Evolutionary conservation across 2,329 filamentous ascomycete genomes (phyloP).

Genomic region (Xylaria sp.): DNA sequence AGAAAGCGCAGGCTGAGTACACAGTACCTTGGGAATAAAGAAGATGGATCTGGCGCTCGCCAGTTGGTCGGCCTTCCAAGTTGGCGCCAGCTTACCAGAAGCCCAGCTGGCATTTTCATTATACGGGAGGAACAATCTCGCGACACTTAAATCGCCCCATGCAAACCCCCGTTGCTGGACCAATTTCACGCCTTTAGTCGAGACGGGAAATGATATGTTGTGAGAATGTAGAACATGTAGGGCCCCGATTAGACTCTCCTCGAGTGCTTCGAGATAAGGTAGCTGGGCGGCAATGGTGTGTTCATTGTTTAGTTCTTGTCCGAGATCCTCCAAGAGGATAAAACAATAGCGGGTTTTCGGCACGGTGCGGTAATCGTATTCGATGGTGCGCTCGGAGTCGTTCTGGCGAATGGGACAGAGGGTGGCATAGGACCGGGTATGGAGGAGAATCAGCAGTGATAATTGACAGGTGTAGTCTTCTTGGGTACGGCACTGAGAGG

Average conservation of each 20-base stretch:
- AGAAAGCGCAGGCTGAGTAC: not conserved
- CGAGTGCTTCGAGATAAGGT: not conserved
- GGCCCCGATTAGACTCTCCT: not conserved
- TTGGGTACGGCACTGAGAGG: constrained; percentile 22
- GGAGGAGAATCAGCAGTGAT: constrained; percentile 29
- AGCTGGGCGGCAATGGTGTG: not conserved
- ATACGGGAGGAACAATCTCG: not conserved
- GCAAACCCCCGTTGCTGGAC: too few relatives aligned
- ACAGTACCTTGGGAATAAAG: constrained; percentile 23
- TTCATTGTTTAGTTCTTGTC: constrained; percentile 17
- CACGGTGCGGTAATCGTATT: constrained; percentile 19
- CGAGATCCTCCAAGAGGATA: constrained; percentile 19
- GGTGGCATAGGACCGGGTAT: constrained; percentile 27
- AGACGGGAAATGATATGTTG: not conserved
- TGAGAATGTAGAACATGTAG: not conserved
- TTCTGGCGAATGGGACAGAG: constrained; percentile 27
- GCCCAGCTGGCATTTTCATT: constrained; percentile 30
- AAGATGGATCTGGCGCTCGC: constrained; percentile 22
- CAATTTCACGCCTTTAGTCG: too few relatives aligned
- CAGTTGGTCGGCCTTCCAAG: constrained; percentile 30
- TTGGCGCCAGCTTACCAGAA: constrained; percentile 19
- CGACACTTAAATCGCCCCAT: not conserved
- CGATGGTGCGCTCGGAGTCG: constrained; percentile 29
- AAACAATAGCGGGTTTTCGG: constrained; percentile 12
- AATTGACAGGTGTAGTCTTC: constrained; percentile 29